These are phyloP conservation scores for Emmonsiellopsis sp. DNA, from an alignment of 2,329 filamentous ascomycete species.

Conservation along the genomic window DNA sequence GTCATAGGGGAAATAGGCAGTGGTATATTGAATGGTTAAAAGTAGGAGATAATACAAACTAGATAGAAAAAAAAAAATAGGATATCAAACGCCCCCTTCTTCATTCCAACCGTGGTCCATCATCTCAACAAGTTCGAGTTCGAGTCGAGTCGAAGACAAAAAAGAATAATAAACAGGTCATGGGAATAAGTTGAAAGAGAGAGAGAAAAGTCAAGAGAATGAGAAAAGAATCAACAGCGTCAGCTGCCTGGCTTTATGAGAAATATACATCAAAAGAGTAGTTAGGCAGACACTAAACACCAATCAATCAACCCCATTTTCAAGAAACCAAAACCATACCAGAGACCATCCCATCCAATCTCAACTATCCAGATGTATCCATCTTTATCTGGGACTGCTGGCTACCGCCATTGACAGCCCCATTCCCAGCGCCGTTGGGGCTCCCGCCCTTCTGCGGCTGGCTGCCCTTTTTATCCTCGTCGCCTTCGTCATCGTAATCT, in stretches of 20 bases:
- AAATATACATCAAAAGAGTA: background rate
- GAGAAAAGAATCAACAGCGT: background rate
- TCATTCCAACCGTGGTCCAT: too few relatives aligned
- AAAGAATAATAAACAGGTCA: background rate
- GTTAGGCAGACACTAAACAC: background rate
- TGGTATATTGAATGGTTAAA: too few relatives aligned
- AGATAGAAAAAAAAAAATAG: too few relatives aligned
- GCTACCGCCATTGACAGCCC: slow-evolving; percentile 4
- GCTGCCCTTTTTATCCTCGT: slow-evolving; percentile 53
- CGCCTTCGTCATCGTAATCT: slow-evolving; percentile 89
- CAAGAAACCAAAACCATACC: too few relatives aligned
- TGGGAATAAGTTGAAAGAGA: background rate
- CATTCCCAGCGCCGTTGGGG: background rate
- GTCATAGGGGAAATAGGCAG: too few relatives aligned
- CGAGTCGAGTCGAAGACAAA: background rate
- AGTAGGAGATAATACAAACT: too few relatives aligned
- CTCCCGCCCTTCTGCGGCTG: slow-evolving; percentile 28
- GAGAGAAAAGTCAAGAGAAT: background rate
- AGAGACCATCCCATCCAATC: too few relatives aligned
- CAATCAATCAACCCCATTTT: background rate
- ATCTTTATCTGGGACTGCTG: slow-evolving; percentile 5
- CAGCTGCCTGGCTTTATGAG: background rate
- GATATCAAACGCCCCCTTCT: too few relatives aligned
- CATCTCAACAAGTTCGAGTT: too few relatives aligned
- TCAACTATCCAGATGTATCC: background rate